Evolutionary conservation across 2,329 filamentous ascomycete genomes (phyloP), one percentile per base, ranked within the genome.

Genomic region (Didymella glomerata): DNA sequence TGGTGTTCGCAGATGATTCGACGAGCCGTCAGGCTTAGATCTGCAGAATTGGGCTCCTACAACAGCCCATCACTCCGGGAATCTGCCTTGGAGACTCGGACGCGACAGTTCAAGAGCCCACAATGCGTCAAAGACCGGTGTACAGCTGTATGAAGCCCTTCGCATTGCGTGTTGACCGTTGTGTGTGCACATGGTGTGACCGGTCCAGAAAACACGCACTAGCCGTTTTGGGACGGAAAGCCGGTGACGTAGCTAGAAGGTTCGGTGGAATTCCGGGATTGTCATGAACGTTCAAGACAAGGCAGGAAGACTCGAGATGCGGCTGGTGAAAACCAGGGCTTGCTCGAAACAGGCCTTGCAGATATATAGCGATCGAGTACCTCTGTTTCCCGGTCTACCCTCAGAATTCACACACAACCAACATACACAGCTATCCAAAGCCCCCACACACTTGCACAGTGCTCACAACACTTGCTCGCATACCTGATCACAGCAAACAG

Each of bases 361-460:
- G 20, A 11, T 71, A 71, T 74, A 73, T 74, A 73, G 69, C 32
- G 28, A 52, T 32, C 54, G 60, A 61, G 28, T 56, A 34, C 48
- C 48, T 18, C 44, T 32, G 20, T 41, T 44, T 38, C 42, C 45
- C 41, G 53, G 36, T 41, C 53, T 54, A 46, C 52, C 36, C 36
- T 53, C 53, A 68, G 59, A 69, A 61, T n/a, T 24, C 10, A 50
- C 61, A 58, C 64, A 64, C 56, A 56, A 28, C 28, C 54, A 55
- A 60, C 20, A 58, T 40, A 28, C 18, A 28, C 46, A 42, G 57
- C 57, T 62, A 44, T 14, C 2, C 14, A n/a, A 24, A 44, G 22
- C 41, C 27, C 22, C 10, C 24, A n/a, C 11, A 25, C 57, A 60
- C 57, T 41, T 63, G 45, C 53, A 48, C 20, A 34, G 52, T 48